Base-by-base conservation (phyloP, 495 filamentous ascomycete species). In the Trichodelitschia bisporula region DNA sequence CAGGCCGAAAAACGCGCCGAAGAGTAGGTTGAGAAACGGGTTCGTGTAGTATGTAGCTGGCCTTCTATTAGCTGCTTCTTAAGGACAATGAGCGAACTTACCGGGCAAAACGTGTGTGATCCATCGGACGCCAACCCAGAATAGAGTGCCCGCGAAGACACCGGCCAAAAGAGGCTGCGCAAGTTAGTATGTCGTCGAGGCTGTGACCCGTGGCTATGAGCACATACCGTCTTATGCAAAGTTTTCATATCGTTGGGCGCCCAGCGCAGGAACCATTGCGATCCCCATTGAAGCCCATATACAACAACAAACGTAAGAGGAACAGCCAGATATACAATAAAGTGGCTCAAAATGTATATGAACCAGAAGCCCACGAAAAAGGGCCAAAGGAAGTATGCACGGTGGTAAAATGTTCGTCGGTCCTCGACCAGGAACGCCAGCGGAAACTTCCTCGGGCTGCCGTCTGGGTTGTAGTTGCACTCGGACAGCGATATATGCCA, bases 341-440 rank as follows among this genome's bases (percentile, higher is more conserved):
- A 58, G 36, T 69, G 55, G 39, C 73, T 73, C 12, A 90, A 45
- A 37, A 89, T 66, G 54, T 65, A 66, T 10, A 89, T 37, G 30
- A 66, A 62, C 19, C 63, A 45, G 42, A 73, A 69, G 4, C 92
- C 49, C 19, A 84, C 61, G 14, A 78, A 35, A 33, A 82, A 78
- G 0, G 86, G 86, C 67, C 73, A 82, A 15, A 89, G 51, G 46
- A 93, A 93, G 56, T 91, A 77, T 49, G 89, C 83, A 46, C 76
- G 79, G 36, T 61, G 74, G 50, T 84, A 65, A 36, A 84, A 69
- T 1, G 47, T 53, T 36, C 61, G 61, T 45, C 74, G 73, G 53
- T 82, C 74, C 48, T 75, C 72, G 34, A 89, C 37, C 34, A 59
- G 53, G 9, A 48, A 55, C 1, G 61, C 53, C 32, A 44, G 59